A percentile compares a stretch with the other conserved stretches of the same genome.
phyloP scores from a whole-genome alignment of 805 yeast genomes.

The Saccharomycopsis babjevae region DNA sequence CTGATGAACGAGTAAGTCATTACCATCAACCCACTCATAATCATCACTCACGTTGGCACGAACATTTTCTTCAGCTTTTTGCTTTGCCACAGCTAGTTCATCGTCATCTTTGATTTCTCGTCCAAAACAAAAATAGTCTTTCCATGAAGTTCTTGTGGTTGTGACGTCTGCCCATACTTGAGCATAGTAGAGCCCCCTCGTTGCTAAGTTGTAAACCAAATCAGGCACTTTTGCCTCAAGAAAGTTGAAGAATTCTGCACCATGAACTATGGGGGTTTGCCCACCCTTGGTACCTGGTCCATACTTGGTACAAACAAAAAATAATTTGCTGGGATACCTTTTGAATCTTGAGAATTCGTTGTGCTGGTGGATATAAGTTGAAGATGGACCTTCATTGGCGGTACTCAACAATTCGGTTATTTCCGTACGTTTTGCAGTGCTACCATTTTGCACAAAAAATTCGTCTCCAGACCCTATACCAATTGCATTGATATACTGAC shows the following conservation, averaged over 20 bases:
- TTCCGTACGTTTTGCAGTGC: constrained; percentile 23
- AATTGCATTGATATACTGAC: constrained; percentile 21
- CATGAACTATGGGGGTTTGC: constrained; percentile 28
- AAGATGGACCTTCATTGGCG: constrained; percentile 27
- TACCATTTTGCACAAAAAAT: constrained; percentile 25
- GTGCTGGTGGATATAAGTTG: constrained; percentile 24
- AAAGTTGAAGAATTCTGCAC: constrained; percentile 24
- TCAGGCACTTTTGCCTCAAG: constrained; percentile 21
- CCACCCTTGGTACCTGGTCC: constrained; percentile 23
- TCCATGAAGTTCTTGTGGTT: constrained; percentile 22
- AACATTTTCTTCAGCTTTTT: constrained; percentile 23
- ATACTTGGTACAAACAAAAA: constrained; percentile 22
- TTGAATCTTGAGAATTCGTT: constrained; percentile 28
- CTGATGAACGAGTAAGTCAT: constrained; percentile 25
- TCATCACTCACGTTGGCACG: constrained; percentile 22
- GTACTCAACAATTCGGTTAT: constrained; percentile 23
- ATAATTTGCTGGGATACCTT: constrained; percentile 23
- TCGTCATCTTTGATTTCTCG: constrained; percentile 22
- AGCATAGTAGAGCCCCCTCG: constrained; percentile 22
- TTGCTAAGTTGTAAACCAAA: constrained; percentile 20
- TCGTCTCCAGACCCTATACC: constrained; percentile 21
- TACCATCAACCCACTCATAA: constrained; percentile 23
- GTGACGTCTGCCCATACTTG: constrained; percentile 25
- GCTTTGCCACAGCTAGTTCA: constrained; percentile 22
- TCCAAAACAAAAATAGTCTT: constrained; percentile 27